Evolutionary conservation across 2,329 filamentous ascomycete genomes (phyloP).

Genomic region (Fusarium sp.): DNA sequence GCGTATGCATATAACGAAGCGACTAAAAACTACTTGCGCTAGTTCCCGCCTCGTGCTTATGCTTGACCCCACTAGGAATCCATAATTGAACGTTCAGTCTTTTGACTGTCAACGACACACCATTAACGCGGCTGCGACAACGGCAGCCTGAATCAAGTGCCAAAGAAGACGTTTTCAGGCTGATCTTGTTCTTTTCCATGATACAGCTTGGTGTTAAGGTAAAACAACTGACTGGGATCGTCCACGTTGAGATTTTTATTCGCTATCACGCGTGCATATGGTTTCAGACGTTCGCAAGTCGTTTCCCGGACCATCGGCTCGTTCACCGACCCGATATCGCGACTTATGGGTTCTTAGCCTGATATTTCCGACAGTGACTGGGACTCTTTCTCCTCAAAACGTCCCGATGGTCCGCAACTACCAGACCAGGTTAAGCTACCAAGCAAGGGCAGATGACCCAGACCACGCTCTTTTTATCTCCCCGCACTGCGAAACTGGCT

Average conservation of each 20-base stretch:
- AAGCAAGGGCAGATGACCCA: slow-evolving; percentile 15
- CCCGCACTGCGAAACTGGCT: slow-evolving; percentile 32
- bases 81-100: slow-evolving; percentile 43
- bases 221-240: neutral
- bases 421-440: slow-evolving; percentile 22
- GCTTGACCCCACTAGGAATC: slow-evolving; percentile 26
- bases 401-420: slow-evolving; percentile 29
- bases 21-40: slow-evolving; percentile 44
- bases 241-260: neutral
- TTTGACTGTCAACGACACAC: slow-evolving; percentile 49
- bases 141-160: slow-evolving; percentile 20
- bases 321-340: slow-evolving; percentile 30
- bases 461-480: slow-evolving; percentile 7
- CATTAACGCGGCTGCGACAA: slow-evolving; percentile 42
- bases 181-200: slow-evolving; percentile 9
- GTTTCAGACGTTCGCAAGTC: neutral
- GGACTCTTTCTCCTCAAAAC: slow-evolving; percentile 8
- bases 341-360: slow-evolving; percentile 28
- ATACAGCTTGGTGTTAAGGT: slow-evolving; percentile 7
- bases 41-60: slow-evolving; percentile 49
- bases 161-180: slow-evolving; percentile 6
- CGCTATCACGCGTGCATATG: neutral
- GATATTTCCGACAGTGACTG: slow-evolving; percentile 13
- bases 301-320: slow-evolving; percentile 24
- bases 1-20: slow-evolving; percentile 50